Percentiles rank a stretch among this genome's conserved stretches.
Evolutionary conservation across 371 early-diverging fungal species (phyloP).

Genomic region (Circinella umbellata): DNA sequence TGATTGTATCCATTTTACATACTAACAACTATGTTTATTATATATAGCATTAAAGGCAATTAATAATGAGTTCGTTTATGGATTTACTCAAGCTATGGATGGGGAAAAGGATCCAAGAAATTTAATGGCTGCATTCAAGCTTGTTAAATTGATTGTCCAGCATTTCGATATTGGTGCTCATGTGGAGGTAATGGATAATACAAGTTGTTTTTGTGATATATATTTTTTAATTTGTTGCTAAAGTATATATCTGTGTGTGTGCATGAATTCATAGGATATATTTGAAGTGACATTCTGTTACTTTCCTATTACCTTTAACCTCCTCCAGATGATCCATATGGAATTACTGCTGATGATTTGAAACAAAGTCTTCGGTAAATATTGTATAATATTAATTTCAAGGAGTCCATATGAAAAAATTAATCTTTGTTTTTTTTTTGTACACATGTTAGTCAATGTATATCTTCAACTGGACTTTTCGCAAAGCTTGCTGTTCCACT

Average conservation of each 20-base stretch:
- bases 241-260: too few relatives aligned
- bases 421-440: neutral
- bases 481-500: slow-evolving; percentile 82
- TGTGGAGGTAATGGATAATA: slow-evolving; percentile 62
- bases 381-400: neutral
- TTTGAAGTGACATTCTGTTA: slow-evolving; percentile 97
- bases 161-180: slow-evolving; percentile 78
- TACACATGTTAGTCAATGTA: slow-evolving; percentile 53
- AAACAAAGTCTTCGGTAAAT: slow-evolving; percentile 71
- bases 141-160: slow-evolving; percentile 65
- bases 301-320: slow-evolving; percentile 98
- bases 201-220: too few relatives aligned
- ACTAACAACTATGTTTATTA: neutral
- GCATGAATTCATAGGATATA: slow-evolving; percentile 62
- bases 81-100: slow-evolving; percentile 89
- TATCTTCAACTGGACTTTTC: slow-evolving; percentile 76
- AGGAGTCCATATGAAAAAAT: neutral
- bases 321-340: slow-evolving; percentile 92
- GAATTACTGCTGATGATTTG: slow-evolving; percentile 90
- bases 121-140: slow-evolving; percentile 83
- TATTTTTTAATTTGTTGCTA: too few relatives aligned
- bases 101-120: slow-evolving; percentile 99
- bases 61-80: slow-evolving; percentile 77
- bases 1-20: too few relatives aligned
- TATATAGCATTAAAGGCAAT: slow-evolving; percentile 42